A percentile compares a stretch with the other conserved stretches of the same genome.
phyloP scores from a whole-genome alignment of 164 flowering plant species.

The Liquidambar formosana region DNA sequence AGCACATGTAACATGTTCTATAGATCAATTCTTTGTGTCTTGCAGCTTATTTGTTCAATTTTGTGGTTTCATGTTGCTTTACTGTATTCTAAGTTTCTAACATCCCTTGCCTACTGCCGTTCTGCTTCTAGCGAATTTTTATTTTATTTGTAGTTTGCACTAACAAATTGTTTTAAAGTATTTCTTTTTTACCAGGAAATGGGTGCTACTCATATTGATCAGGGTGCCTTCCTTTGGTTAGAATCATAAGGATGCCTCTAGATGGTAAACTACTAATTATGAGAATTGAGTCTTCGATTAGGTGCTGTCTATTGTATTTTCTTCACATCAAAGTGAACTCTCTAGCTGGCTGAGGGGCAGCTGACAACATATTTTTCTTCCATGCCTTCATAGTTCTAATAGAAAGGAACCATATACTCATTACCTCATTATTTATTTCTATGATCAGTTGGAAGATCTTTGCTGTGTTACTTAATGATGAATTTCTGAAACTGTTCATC shows the following conservation, averaged over 20 bases:
- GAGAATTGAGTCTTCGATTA: conserved; percentile 1
- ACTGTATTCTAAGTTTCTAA: background rate
- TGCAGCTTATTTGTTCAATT: conserved; percentile 2
- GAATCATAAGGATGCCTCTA: conserved; percentile 25
- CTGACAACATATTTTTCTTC: background rate
- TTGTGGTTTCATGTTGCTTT: background rate
- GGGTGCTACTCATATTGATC: conserved; percentile 18
- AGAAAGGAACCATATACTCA: background rate
- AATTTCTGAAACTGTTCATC: conserved; percentile 8
- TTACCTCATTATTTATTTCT: background rate
- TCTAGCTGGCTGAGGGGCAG: background rate
- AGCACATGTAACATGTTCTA: background rate
- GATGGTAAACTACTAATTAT: conserved; percentile 22
- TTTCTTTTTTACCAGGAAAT: conserved; percentile 20
- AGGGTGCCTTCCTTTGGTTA: conserved; percentile 27
- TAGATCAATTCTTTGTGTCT: background rate
- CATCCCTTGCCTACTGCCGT: background rate
- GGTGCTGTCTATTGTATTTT: background rate
- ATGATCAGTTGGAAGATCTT: background rate
- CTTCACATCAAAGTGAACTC: background rate
- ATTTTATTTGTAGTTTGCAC: conserved; percentile 3
- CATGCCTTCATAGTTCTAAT: background rate
- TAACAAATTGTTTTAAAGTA: conserved; percentile 16
- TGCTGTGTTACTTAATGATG: background rate
- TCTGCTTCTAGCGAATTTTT: conserved; percentile 2